phyloP scores from a whole-genome alignment of 306 rosid species.

The Corylus heterophylla region DNA sequence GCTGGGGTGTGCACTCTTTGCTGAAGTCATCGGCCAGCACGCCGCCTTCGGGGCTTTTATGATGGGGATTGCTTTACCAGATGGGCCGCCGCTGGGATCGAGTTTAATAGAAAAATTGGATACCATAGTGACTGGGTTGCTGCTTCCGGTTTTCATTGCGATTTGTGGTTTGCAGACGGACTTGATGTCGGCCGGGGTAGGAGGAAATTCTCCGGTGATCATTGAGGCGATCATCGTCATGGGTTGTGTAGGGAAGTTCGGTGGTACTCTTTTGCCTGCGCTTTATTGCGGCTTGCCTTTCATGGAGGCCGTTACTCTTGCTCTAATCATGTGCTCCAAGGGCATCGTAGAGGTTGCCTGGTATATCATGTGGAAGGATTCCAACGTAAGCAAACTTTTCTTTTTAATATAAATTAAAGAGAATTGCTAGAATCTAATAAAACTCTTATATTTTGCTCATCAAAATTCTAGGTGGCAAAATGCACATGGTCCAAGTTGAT shows the following conservation, averaged over 20 bases:
- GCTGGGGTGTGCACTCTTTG: neutral
- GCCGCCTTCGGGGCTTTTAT: neutral
- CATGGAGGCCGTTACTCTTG: constrained; percentile 11
- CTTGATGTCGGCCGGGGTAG: neutral
- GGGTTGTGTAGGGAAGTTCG: constrained; percentile 23
- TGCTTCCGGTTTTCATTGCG: constrained; percentile 15
- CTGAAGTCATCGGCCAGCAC: constrained; percentile 5
- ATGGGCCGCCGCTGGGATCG: constrained; percentile 20
- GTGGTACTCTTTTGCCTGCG: constrained; percentile 11
- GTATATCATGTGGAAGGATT: neutral
- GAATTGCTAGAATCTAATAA: too few relatives aligned
- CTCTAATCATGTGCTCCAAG: constrained; percentile 23
- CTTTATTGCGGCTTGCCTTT: constrained; percentile 7
- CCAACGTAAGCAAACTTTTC: neutral
- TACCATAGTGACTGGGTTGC: neutral
- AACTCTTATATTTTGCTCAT: too few relatives aligned
- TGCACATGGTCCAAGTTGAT: too few relatives aligned
- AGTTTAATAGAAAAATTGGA: neutral
- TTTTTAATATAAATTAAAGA: too few relatives aligned
- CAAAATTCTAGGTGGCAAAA: too few relatives aligned
- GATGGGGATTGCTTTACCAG: constrained; percentile 17
- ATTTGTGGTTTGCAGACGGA: constrained; percentile 9
- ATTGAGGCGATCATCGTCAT: constrained; percentile 2
- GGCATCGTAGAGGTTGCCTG: constrained; percentile 10
- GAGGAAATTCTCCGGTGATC: neutral